Conservation (phyloP, 2,329 filamentous ascomycete species). For the Fusarium drepaniforme region DNA sequence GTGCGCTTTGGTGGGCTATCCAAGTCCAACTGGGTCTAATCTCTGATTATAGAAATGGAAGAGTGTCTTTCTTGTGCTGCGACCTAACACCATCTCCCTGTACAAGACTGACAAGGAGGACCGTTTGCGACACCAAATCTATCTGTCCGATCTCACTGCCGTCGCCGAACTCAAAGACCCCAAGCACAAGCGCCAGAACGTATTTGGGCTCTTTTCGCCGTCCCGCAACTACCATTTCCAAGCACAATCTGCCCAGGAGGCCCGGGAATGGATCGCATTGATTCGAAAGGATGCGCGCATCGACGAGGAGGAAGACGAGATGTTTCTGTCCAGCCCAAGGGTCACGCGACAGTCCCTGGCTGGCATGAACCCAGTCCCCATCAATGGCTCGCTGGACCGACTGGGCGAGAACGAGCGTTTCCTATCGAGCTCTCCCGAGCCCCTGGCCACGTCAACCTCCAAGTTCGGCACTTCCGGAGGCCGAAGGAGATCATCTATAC, state of each 20-base stretch:
- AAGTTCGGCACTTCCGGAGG: conserved; percentile 48
- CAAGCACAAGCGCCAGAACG: conserved; percentile 86
- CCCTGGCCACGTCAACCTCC: conserved; percentile 51
- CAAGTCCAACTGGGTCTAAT: conserved; percentile 36
- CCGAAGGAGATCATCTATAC: conserved; percentile 70
- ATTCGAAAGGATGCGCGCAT: conserved; percentile 85
- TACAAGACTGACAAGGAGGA: conserved; percentile 94
- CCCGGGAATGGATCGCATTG: conserved; percentile 86
- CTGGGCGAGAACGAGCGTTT: conserved; percentile 56
- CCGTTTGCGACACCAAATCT: conserved; percentile 89
- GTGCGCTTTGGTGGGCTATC: background rate
- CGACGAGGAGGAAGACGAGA: conserved; percentile 89
- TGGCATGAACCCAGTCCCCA: conserved; percentile 31
- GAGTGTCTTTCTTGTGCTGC: conserved; percentile 86
- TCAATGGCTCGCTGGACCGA: conserved; percentile 37
- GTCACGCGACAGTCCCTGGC: conserved; percentile 60
- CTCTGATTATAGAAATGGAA: conserved; percentile 81
- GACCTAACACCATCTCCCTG: conserved; percentile 89
- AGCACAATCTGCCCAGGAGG: conserved; percentile 78
- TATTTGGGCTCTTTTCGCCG: conserved; percentile 94
- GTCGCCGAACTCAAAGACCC: conserved; percentile 90
- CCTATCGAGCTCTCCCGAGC: conserved; percentile 73
- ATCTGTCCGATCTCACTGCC: conserved; percentile 89
- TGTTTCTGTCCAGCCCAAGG: conserved; percentile 77
- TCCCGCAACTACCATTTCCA: conserved; percentile 93